Percentiles rank a stretch among this genome's conserved stretches.
Evolutionary conservation across 2,329 filamentous ascomycete species (phyloP).

Genomic region (Cladosporium velox): DNA sequence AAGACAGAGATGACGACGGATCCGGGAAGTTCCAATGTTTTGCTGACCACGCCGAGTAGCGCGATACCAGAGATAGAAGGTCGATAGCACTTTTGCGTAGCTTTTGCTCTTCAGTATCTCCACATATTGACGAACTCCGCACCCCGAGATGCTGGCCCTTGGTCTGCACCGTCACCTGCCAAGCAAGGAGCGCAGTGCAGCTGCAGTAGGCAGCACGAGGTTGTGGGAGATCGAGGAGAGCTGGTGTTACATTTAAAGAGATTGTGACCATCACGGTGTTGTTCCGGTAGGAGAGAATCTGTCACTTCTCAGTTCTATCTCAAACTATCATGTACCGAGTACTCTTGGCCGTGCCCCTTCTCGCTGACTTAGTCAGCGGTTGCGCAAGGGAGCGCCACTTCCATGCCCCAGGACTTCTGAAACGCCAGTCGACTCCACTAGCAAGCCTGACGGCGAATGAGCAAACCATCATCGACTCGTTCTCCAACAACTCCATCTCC

Average conservation of each 20-base stretch:
- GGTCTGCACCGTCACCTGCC: conserved; percentile 11
- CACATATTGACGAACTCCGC: conserved; percentile 15
- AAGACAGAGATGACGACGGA: conserved; percentile 12
- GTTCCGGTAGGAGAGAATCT: not conserved
- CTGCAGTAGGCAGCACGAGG: not conserved
- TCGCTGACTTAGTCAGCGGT: conserved; percentile 4
- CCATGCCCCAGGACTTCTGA: conserved; percentile 14
- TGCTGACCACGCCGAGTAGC: not conserved
- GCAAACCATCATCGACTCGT: conserved; percentile 43
- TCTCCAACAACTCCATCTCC: conserved; percentile 43
- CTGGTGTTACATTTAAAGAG: conserved; percentile 1
- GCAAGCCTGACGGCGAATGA: conserved; percentile 39
- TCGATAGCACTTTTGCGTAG: conserved; percentile 13
- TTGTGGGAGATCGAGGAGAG: conserved; percentile 1
- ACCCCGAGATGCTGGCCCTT: conserved; percentile 1
- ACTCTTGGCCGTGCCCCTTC: conserved; percentile 2
- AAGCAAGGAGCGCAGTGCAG: not conserved
- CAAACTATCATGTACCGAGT: conserved; percentile 3
- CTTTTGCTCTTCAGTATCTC: conserved; percentile 10
- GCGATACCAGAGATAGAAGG: conserved; percentile 20
- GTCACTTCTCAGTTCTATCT: not conserved
- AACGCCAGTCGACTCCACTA: conserved; percentile 21
- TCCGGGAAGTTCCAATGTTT: conserved; percentile 10
- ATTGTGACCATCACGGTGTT: conserved; percentile 11
- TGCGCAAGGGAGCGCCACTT: conserved; percentile 22